These are phyloP conservation scores for Saccharomycopsis selenospora DNA, from an alignment of 805 yeast species.

Conservation along the genomic window DNA sequence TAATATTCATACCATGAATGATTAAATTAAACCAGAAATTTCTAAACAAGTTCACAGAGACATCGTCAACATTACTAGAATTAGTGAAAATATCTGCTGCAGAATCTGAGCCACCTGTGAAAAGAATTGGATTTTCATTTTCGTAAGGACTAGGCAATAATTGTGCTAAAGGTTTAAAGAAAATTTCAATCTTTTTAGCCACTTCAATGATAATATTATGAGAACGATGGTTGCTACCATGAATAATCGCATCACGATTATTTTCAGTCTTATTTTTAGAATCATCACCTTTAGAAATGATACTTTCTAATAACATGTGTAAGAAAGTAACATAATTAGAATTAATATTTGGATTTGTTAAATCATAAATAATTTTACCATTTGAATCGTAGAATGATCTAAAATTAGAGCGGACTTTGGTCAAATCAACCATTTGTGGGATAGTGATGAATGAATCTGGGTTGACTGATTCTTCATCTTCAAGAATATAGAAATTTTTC, in stretches of 20 bases:
- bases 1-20: slow-evolving; percentile 76
- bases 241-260: background rate
- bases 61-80: slow-evolving; percentile 32
- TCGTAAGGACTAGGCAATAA: slow-evolving; percentile 49
- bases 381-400: slow-evolving; percentile 4
- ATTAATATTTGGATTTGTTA: slow-evolving; percentile 26
- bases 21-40: slow-evolving; percentile 93
- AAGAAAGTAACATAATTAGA: slow-evolving; percentile 53
- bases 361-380: slow-evolving; percentile 10
- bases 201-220: slow-evolving; percentile 62
- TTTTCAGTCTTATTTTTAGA: slow-evolving; percentile 38
- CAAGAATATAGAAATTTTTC: slow-evolving; percentile 17
- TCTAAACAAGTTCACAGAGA: slow-evolving; percentile 55
- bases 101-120: slow-evolving; percentile 23
- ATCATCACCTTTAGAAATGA: slow-evolving; percentile 71
- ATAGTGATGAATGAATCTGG: background rate
- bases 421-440: background rate
- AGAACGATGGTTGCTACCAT: slow-evolving; percentile 65
- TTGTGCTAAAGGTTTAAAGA: slow-evolving; percentile 67
- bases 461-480: background rate
- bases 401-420: background rate
- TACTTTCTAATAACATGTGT: slow-evolving; percentile 55
- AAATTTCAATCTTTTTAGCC: slow-evolving; percentile 59
- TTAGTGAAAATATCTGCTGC: slow-evolving; percentile 22
- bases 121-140: slow-evolving; percentile 36